These are phyloP conservation scores for Wickerhamiella azyma DNA, from an alignment of 805 yeast species.

Conservation along the genomic window DNA sequence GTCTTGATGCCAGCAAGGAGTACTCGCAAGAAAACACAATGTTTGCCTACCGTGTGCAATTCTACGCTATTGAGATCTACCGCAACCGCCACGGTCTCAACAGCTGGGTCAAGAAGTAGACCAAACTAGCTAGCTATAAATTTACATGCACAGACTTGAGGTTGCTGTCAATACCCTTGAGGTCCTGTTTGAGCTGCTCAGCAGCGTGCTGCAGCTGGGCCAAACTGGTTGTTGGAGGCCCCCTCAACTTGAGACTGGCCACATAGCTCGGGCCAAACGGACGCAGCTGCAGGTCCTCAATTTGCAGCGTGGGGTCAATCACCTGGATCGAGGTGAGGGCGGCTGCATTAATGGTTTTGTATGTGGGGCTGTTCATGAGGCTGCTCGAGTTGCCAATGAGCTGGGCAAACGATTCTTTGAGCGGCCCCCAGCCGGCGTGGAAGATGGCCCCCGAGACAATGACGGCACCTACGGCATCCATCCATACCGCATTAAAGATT, in stretches of 20 bases:
- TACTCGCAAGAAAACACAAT: conserved; percentile 75
- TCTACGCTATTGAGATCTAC: conserved; percentile 86
- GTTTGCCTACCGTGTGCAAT: conserved; percentile 84
- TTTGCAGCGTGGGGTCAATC: conserved; percentile 12
- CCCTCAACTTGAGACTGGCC: conserved; percentile 13
- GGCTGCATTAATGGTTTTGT: conserved; percentile 10
- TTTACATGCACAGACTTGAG: conserved; percentile 17
- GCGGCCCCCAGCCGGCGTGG: conserved; percentile 71
- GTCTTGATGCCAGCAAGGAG: conserved; percentile 58
- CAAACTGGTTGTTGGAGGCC: not conserved
- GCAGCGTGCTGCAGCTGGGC: conserved; percentile 10
- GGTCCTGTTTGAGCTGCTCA: conserved; percentile 1
- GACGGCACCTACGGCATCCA: conserved; percentile 87
- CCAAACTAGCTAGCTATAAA: not conserved
- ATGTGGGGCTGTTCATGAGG: conserved; percentile 13
- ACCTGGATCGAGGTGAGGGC: conserved; percentile 9
- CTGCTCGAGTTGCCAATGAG: conserved; percentile 44
- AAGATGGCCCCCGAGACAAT: conserved; percentile 71
- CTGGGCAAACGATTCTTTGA: conserved; percentile 56
- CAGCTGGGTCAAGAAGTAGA: conserved; percentile 58
- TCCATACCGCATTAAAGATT: conserved; percentile 60
- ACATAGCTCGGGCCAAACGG: conserved; percentile 20
- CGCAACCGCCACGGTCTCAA: conserved; percentile 83
- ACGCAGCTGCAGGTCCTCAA: conserved; percentile 14
- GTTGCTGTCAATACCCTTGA: conserved; percentile 13